Conservation (phyloP, 2,329 filamentous ascomycete species). For the Lachnum nothofagi region DNA sequence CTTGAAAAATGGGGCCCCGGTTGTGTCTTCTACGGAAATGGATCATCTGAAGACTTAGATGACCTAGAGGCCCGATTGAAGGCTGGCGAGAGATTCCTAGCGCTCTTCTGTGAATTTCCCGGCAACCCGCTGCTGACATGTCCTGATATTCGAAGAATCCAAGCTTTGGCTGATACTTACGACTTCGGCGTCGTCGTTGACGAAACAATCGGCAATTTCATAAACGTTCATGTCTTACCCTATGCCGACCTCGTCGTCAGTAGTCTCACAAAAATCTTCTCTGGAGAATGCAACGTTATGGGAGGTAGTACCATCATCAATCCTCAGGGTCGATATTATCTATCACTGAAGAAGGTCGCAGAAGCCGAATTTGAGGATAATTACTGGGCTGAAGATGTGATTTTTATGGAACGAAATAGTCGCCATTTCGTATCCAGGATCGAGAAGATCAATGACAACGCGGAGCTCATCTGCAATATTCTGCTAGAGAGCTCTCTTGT, state of each 20-base stretch:
- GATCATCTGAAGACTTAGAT: slow-evolving; percentile 71
- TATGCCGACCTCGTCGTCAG: slow-evolving; percentile 89
- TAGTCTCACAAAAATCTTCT: slow-evolving; percentile 95
- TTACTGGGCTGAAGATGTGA: slow-evolving; percentile 88
- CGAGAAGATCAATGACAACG: slow-evolving; percentile 77
- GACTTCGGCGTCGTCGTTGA: slow-evolving; percentile 89
- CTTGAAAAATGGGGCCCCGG: slow-evolving; percentile 91
- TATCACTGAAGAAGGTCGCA: slow-evolving; percentile 61
- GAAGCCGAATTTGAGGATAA: slow-evolving; percentile 72
- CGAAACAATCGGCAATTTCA: slow-evolving; percentile 93
- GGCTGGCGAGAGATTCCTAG: slow-evolving; percentile 70
- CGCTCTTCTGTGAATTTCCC: slow-evolving; percentile 90
- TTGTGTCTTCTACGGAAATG: slow-evolving; percentile 80
- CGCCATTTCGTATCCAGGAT: slow-evolving; percentile 83
- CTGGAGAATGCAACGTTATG: slow-evolving; percentile 97
- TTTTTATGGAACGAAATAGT: slow-evolving; percentile 95
- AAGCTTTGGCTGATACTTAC: slow-evolving; percentile 71
- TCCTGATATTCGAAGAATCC: slow-evolving; percentile 79
- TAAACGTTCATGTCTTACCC: slow-evolving; percentile 89
- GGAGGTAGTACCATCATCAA: slow-evolving; percentile 70
- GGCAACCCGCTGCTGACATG: slow-evolving; percentile 84
- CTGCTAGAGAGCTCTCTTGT: slow-evolving; percentile 58
- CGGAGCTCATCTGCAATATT: slow-evolving; percentile 74
- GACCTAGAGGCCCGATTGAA: slow-evolving; percentile 70
- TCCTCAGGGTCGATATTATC: slow-evolving; percentile 65